phyloP scores from a whole-genome alignment of 176 grass and related monocot species.

The Melocanna baccifera region DNA sequence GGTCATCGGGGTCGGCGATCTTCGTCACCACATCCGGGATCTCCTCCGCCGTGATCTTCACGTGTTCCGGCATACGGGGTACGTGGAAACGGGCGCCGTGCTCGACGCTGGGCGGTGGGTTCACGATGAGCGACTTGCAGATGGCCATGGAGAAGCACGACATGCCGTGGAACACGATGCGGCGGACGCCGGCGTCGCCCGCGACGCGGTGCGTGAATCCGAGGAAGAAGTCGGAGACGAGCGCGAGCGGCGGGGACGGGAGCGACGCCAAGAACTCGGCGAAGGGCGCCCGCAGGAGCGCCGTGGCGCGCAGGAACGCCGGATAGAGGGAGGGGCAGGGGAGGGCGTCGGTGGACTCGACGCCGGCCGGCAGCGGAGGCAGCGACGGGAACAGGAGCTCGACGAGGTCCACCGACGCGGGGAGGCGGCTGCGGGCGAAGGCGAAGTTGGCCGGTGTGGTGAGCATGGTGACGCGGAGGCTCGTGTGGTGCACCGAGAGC shows the following conservation, averaged over 20 bases:
- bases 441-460: slow-evolving; percentile 49
- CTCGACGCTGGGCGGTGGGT: not conserved
- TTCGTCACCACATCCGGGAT: slow-evolving; percentile 20
- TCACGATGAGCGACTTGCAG: slow-evolving; percentile 37
- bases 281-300: slow-evolving; percentile 49
- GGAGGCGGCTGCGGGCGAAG: slow-evolving; percentile 35
- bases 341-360: slow-evolving; percentile 60
- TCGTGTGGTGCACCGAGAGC: slow-evolving; percentile 38
- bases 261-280: slow-evolving; percentile 35
- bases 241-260: not conserved
- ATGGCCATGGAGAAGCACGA: slow-evolving; percentile 56
- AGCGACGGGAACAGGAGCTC: slow-evolving; percentile 43
- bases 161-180: slow-evolving; percentile 66
- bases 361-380: slow-evolving; percentile 25
- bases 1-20: slow-evolving; percentile 26
- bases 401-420: slow-evolving; percentile 22
- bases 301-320: slow-evolving; percentile 52
- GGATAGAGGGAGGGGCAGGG: slow-evolving; percentile 42
- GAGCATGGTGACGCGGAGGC: slow-evolving; percentile 48
- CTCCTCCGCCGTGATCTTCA: slow-evolving; percentile 36
- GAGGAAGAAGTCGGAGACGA: slow-evolving; percentile 78
- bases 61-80: slow-evolving; percentile 39
- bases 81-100: slow-evolving; percentile 21
- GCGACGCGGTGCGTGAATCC: slow-evolving; percentile 35
- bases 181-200: slow-evolving; percentile 20